Evolutionary conservation across 352 stramenopile genomes (phyloP).

Genomic region (Lagenidium sp.): DNA sequence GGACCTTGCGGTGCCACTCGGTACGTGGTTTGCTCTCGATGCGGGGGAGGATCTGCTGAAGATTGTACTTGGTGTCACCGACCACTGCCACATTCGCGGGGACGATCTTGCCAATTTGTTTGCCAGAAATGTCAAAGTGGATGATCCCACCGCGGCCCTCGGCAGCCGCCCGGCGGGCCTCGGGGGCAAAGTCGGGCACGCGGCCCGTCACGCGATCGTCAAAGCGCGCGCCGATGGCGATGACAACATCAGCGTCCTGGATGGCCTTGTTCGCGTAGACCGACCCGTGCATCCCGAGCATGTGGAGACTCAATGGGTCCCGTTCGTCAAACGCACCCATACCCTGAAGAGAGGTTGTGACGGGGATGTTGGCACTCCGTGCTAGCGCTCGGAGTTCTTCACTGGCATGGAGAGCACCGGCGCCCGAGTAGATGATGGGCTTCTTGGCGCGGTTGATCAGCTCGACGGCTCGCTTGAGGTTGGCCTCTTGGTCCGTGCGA

Average conservation of each 20-base stretch:
- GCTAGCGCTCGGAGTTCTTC: slow-evolving; percentile 89
- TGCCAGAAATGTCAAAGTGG: slow-evolving; percentile 92
- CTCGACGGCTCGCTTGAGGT: slow-evolving; percentile 57
- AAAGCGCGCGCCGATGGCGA: slow-evolving; percentile 92
- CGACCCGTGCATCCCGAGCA: slow-evolving; percentile 96
- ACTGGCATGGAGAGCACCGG: slow-evolving; percentile 81
- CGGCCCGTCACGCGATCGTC: slow-evolving; percentile 94
- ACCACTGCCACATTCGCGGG: slow-evolving; percentile 70
- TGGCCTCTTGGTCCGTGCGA: slow-evolving; percentile 69
- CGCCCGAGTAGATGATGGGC: slow-evolving; percentile 93
- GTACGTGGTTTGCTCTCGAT: slow-evolving; percentile 73
- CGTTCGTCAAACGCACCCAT: slow-evolving; percentile 93
- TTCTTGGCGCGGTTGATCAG: slow-evolving; percentile 94
- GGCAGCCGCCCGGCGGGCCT: slow-evolving; percentile 84
- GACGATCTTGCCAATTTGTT: slow-evolving; percentile 83
- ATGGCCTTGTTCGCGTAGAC: slow-evolving; percentile 96
- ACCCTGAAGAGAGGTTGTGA: slow-evolving; percentile 92
- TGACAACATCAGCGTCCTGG: slow-evolving; percentile 92
- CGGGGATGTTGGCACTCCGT: slow-evolving; percentile 90
- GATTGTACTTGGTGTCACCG: slow-evolving; percentile 87
- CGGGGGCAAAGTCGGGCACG: slow-evolving; percentile 89
- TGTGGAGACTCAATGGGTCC: slow-evolving; percentile 91
- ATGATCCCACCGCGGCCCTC: slow-evolving; percentile 93
- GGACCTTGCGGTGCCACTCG: slow-evolving; percentile 90
- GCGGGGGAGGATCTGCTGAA: slow-evolving; percentile 84